These are phyloP conservation scores for Scenedesmus sp. DNA, from an alignment of 163 green algal species.

Conservation along the genomic window DNA sequence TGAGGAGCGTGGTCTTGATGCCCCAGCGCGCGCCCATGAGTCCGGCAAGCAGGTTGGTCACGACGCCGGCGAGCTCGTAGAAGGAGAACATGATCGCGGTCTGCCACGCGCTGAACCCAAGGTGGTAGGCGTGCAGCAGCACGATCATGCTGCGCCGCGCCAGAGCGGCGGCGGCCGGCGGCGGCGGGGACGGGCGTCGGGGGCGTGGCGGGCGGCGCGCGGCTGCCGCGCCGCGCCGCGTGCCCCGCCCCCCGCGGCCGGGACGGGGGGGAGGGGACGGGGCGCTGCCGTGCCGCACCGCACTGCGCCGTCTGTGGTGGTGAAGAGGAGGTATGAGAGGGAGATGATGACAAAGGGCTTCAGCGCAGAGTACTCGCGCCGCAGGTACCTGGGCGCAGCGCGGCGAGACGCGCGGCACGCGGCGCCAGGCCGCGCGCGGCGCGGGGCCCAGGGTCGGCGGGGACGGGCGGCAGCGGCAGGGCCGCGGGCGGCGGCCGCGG, in stretches of 20 bases:
- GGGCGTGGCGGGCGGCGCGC: neutral
- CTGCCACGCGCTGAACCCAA: slow-evolving; percentile 75
- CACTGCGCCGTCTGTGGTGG: slow-evolving; percentile 77
- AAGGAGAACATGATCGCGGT: slow-evolving; percentile 84
- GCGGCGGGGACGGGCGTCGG: too few species aligned
- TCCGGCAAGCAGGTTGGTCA: slow-evolving; percentile 84
- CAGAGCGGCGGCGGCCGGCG: neutral
- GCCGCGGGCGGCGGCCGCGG: neutral
- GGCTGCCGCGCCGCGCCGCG: neutral
- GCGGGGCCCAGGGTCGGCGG: too few species aligned
- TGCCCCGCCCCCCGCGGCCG: too few species aligned
- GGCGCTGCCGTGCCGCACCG: neutral
- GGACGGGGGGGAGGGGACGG: too few species aligned
- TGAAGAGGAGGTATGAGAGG: slow-evolving; percentile 81
- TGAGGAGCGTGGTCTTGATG: slow-evolving; percentile 82
- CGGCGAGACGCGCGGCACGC: neutral
- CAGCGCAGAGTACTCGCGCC: slow-evolving; percentile 61
- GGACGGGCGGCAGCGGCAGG: neutral
- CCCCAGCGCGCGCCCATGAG: slow-evolving; percentile 74
- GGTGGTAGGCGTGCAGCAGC: slow-evolving; percentile 85
- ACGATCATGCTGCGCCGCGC: slow-evolving; percentile 79
- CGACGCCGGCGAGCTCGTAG: slow-evolving; percentile 84
- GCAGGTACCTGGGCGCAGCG: slow-evolving; percentile 26
- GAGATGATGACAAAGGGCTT: slow-evolving; percentile 85
- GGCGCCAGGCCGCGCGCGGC: neutral